phyloP scores from a whole-genome alignment of 768 basidiomycete genomes.

The Agaricus subrufescens region DNA sequence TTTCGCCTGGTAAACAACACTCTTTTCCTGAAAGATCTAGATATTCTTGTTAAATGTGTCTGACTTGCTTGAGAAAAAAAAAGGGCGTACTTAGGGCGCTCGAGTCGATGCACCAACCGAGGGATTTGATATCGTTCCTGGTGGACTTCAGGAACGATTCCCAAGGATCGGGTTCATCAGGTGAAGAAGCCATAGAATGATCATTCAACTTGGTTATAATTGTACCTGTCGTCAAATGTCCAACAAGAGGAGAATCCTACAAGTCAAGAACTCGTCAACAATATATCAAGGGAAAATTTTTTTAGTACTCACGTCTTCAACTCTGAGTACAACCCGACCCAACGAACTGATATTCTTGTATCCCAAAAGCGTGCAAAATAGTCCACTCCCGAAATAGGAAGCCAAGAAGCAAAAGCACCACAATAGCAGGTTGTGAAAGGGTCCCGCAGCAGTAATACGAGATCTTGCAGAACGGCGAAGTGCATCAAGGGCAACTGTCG shows the following conservation, averaged over 20 bases:
- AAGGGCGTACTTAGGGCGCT: constrained; percentile 5
- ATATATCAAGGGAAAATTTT: background rate
- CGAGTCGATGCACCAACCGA: constrained; percentile 14
- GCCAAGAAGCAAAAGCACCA: constrained; percentile 41
- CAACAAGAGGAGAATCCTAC: constrained; percentile 59
- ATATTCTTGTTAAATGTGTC: background rate
- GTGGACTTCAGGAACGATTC: constrained; percentile 20
- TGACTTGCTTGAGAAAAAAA: background rate
- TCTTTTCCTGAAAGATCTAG: constrained; percentile 2
- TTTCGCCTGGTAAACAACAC: constrained; percentile 15
- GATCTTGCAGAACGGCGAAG: constrained; percentile 39
- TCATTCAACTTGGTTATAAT: constrained; percentile 70
- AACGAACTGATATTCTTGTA: constrained; percentile 49
- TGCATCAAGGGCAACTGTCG: constrained; percentile 33
- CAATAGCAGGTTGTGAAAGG: constrained; percentile 71
- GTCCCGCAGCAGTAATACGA: constrained; percentile 69
- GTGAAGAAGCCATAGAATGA: constrained; percentile 30
- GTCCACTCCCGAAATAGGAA: constrained; percentile 26
- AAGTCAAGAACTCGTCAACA: background rate
- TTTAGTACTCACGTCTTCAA: constrained; percentile 43
- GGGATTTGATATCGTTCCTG: background rate
- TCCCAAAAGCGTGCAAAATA: constrained; percentile 28
- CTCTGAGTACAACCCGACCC: constrained; percentile 52
- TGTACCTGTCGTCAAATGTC: constrained; percentile 50
- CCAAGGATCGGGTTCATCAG: constrained; percentile 6